Percentiles rank a stretch among this genome's conserved stretches.
Evolutionary conservation across 352 stramenopile genomes (phyloP).

Genomic region (Pythium utonaiense): DNA sequence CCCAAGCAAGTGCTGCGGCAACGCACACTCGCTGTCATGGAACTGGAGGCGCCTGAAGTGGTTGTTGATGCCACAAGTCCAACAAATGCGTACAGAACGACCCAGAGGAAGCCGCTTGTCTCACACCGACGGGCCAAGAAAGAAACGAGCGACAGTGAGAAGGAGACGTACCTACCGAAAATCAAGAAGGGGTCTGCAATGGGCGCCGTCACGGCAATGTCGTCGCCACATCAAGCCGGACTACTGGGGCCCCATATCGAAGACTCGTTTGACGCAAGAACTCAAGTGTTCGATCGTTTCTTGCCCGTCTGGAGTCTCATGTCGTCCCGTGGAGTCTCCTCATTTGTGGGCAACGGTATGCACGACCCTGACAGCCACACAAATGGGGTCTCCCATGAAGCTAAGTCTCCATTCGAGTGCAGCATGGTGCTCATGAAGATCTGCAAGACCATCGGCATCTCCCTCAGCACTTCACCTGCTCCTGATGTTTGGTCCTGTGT

Average conservation of each 20-base stretch:
- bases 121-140: not conserved
- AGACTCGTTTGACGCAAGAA: conserved; percentile 28
- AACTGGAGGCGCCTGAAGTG: conserved; percentile 14
- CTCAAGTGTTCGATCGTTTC: conserved; percentile 33
- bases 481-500: conserved; percentile 11
- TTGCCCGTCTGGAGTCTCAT: conserved; percentile 44
- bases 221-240: not conserved
- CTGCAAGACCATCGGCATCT: conserved; percentile 50
- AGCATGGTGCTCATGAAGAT: conserved; percentile 54
- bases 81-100: not conserved
- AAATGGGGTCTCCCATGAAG: not conserved
- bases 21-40: conserved; percentile 28
- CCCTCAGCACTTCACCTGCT: conserved; percentile 16
- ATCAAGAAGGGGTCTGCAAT: conserved; percentile 3
- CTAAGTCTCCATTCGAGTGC: conserved; percentile 50
- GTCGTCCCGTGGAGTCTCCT: conserved; percentile 11
- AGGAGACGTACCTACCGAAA: conserved; percentile 1
- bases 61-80: not conserved
- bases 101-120: conserved; percentile 13
- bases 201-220: not conserved
- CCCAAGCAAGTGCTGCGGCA: conserved; percentile 29
- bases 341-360: not conserved
- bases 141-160: not conserved
- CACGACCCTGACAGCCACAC: not conserved
- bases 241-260: conserved; percentile 37